Conservation (phyloP, 2,329 filamentous ascomycete species). For the Colletotrichum cereale region DNA sequence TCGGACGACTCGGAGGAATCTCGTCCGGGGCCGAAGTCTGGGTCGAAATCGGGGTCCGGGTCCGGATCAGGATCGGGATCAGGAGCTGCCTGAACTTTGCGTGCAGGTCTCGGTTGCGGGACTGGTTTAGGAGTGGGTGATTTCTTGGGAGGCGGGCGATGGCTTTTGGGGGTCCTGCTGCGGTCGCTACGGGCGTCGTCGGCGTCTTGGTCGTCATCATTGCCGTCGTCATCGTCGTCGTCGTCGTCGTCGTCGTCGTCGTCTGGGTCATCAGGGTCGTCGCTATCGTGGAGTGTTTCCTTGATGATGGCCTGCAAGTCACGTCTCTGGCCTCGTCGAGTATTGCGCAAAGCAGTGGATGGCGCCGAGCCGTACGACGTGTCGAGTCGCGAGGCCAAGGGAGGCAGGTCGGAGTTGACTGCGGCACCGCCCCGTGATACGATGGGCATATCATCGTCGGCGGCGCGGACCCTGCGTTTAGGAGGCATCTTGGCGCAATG, state of each 20-base stretch:
- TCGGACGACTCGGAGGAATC: slow-evolving; percentile 13
- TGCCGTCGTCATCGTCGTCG: slow-evolving; percentile 12
- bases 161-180: not conserved
- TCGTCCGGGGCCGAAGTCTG: slow-evolving; percentile 7
- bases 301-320: slow-evolving; percentile 42
- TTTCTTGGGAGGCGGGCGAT: not conserved
- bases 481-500: slow-evolving; percentile 36
- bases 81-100: not conserved
- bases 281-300: slow-evolving; percentile 37
- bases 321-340: slow-evolving; percentile 41
- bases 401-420: slow-evolving; percentile 42
- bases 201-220: not conserved
- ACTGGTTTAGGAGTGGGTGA: not conserved
- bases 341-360: slow-evolving; percentile 40
- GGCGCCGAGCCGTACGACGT: slow-evolving; percentile 45
- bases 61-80: slow-evolving; percentile 16
- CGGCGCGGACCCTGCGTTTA: slow-evolving; percentile 22
- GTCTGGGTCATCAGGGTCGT: slow-evolving; percentile 8
- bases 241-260: not conserved
- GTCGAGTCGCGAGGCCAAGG: slow-evolving; percentile 41
- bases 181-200: not conserved
- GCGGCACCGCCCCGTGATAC: slow-evolving; percentile 37
- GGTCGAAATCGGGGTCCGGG: not conserved
- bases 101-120: not conserved
- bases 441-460: slow-evolving; percentile 18